These are phyloP conservation scores for Pythium dissotocum DNA, from an alignment of 352 stramenopile species.

Conservation along the genomic window DNA sequence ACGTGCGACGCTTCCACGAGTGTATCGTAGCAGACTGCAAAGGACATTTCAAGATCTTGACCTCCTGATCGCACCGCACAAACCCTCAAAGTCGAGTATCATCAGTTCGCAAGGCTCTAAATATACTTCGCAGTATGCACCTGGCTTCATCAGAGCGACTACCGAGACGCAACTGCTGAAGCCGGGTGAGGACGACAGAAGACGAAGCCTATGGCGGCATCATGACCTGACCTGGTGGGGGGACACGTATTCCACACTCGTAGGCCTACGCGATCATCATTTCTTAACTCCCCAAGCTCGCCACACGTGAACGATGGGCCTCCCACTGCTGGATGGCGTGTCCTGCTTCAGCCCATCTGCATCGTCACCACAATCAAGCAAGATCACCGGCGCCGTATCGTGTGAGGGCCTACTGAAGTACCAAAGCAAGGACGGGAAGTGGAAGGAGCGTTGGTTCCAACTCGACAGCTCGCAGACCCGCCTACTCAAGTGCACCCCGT, in stretches of 20 bases:
- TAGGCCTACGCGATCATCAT: too few species aligned
- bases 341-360: not conserved
- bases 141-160: not conserved
- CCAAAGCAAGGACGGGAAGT: conserved; percentile 39
- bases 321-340: not conserved
- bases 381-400: conserved; percentile 17
- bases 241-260: too few species aligned
- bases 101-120: not conserved
- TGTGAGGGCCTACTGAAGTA: conserved; percentile 59
- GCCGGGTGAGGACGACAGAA: not conserved
- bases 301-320: not conserved
- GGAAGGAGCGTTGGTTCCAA: conserved; percentile 76
- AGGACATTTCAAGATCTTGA: conserved; percentile 11
- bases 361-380: not conserved
- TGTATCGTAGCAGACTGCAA: conserved; percentile 10
- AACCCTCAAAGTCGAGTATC: not conserved
- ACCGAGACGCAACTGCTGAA: not conserved
- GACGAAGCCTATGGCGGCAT: not conserved
- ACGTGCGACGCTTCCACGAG: conserved; percentile 22
- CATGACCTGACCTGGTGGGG: not conserved
- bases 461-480: conserved; percentile 42
- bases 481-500: conserved; percentile 51
- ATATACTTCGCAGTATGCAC: not conserved
- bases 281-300: not conserved
- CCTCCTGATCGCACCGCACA: not conserved